phyloP scores from a whole-genome alignment of 2,329 filamentous ascomycete species.

The Penicillium nordicum region DNA sequence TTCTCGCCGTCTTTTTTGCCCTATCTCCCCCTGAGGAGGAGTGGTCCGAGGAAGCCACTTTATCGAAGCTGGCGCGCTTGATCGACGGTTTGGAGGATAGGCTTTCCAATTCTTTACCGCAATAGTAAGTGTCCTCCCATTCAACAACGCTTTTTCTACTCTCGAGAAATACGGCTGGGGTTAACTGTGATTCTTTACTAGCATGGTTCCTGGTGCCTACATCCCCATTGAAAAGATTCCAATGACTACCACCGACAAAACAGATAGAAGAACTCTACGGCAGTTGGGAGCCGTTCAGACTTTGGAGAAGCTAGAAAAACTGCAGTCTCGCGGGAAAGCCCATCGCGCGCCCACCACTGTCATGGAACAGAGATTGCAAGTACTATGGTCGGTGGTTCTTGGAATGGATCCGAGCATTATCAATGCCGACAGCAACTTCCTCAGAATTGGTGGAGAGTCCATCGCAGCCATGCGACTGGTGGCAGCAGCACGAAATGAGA shows the following conservation, averaged over 20 bases:
- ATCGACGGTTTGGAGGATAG: not conserved
- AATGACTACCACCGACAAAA: not conserved
- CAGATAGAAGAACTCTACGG: not conserved
- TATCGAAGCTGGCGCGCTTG: not conserved
- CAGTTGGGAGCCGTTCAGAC: not conserved
- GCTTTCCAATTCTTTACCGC: not conserved
- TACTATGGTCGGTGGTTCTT: not conserved
- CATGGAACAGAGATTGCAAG: not conserved
- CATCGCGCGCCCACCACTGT: not conserved
- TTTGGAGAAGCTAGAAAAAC: not conserved
- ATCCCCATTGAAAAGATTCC: not conserved
- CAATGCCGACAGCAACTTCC: not conserved
- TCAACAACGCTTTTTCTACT: too few relatives aligned
- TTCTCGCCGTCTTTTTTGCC: not conserved
- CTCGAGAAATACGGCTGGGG: not conserved
- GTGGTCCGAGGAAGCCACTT: not conserved
- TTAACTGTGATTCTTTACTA: not conserved
- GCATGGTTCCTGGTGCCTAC: not conserved
- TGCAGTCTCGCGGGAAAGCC: not conserved
- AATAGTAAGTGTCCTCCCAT: not conserved
- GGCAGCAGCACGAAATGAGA: not conserved
- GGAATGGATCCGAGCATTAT: not conserved
- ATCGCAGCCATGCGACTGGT: not conserved
- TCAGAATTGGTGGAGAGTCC: not conserved
- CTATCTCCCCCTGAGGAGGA: not conserved